phyloP scores from a whole-genome alignment of 2,329 filamentous ascomycete species.

The Graphium sp. region DNA sequence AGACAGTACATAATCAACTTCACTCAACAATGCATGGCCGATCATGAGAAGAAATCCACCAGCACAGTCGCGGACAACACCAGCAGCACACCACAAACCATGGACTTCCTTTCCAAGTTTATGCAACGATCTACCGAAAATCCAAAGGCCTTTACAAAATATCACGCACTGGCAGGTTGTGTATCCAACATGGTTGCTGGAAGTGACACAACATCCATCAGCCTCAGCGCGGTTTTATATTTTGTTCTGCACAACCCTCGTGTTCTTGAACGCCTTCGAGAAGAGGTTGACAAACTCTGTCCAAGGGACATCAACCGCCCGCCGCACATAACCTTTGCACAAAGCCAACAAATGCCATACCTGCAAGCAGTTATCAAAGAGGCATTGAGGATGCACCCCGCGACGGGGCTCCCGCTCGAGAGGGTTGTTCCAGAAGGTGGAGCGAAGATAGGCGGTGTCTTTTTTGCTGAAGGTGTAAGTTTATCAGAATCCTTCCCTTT shows the following conservation, averaged over 20 bases:
- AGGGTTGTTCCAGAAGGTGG: conserved; percentile 25
- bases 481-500: not conserved
- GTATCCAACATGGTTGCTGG: conserved; percentile 15
- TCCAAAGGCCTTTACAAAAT: conserved; percentile 20
- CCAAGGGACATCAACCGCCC: conserved; percentile 3
- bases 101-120: conserved; percentile 9
- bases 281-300: conserved; percentile 17
- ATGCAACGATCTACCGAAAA: conserved; percentile 20
- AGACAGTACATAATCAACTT: conserved; percentile 11
- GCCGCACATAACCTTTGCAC: conserved; percentile 9
- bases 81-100: conserved; percentile 5
- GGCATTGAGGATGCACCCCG: conserved; percentile 27
- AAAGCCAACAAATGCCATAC: conserved; percentile 20
- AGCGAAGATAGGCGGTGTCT: conserved; percentile 16
- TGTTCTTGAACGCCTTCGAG: conserved; percentile 14
- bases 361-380: conserved; percentile 33
- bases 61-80: not conserved
- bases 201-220: conserved; percentile 17
- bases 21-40: conserved; percentile 6
- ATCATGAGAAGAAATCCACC: conserved; percentile 1
- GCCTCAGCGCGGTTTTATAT: conserved; percentile 13
- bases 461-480: conserved; percentile 11
- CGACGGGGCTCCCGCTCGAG: conserved; percentile 25
- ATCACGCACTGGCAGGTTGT: conserved; percentile 9
- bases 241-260: conserved; percentile 11